Evolutionary conservation across 306 rosid species (phyloP).

Genomic region (Hylodesmum podocarpum): DNA sequence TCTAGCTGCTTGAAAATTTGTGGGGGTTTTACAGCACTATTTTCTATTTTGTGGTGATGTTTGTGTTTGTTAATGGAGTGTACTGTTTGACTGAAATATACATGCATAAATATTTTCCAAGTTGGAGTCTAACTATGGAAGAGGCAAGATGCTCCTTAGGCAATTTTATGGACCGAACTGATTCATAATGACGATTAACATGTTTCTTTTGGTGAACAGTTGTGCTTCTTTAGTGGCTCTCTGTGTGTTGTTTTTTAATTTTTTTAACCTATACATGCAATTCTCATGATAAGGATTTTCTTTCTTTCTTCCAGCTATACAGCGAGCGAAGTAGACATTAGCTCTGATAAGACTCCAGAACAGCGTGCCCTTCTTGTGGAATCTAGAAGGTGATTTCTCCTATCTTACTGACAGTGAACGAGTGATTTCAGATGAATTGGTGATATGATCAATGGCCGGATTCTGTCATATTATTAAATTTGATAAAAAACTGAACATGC

Average conservation of each 20-base stretch:
- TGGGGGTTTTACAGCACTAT: no score
- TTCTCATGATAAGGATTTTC: slow-evolving; percentile 23
- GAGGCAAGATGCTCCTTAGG: background rate
- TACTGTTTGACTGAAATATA: background rate
- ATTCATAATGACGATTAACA: background rate
- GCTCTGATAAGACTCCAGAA: slow-evolving; percentile 61
- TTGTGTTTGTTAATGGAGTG: no score
- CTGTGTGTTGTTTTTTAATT: background rate
- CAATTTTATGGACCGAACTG: slow-evolving; percentile 2
- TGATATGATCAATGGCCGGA: background rate
- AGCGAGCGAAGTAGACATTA: slow-evolving; percentile 52
- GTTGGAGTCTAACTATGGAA: background rate
- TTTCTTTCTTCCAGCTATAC: slow-evolving; percentile 58
- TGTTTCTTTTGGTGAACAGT: background rate
- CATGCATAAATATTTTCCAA: no score
- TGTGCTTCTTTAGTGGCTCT: background rate
- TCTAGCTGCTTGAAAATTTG: no score
- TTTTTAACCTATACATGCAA: background rate
- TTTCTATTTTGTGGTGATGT: no score
- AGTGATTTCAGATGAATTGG: background rate
- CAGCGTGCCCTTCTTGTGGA: slow-evolving; percentile 83
- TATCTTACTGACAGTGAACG: background rate
- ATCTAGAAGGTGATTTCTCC: slow-evolving; percentile 70
- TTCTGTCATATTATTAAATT: slow-evolving; percentile 5
- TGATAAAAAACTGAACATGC: slow-evolving; percentile 12